A percentile compares a stretch with the other conserved stretches of the same genome.
Conservation (phyloP, 2,329 filamentous ascomycete genomes). For the Fusarium anguioides region DNA sequence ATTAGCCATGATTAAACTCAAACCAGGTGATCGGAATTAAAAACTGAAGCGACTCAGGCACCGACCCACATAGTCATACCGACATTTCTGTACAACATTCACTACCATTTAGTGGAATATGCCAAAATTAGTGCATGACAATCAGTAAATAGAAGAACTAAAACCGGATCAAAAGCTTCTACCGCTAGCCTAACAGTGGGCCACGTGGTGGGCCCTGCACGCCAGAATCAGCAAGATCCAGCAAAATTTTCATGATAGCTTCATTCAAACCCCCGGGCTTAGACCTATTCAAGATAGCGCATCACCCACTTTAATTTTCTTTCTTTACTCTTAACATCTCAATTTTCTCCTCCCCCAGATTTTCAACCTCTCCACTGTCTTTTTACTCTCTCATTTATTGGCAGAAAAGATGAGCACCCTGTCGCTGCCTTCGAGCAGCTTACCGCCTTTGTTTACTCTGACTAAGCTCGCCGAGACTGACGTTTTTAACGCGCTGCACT, state of each 20-base stretch:
- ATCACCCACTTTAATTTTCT: slow-evolving; percentile 24
- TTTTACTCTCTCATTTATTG: neutral
- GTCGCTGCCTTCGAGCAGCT: slow-evolving; percentile 56
- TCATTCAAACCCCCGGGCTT: slow-evolving; percentile 26
- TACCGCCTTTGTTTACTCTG: slow-evolving; percentile 52
- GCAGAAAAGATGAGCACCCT: slow-evolving; percentile 18
- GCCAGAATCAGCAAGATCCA: slow-evolving; percentile 20
- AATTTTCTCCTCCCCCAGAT: neutral
- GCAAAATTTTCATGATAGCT: slow-evolving; percentile 42
- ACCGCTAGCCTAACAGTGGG: slow-evolving; percentile 27
- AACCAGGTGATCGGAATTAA: neutral
- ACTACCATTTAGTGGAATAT: neutral
- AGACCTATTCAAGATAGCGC: slow-evolving; percentile 35
- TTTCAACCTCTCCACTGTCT: slow-evolving; percentile 2
- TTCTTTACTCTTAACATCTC: neutral
- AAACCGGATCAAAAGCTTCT: neutral
- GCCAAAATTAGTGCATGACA: neutral
- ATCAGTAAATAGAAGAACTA: neutral
- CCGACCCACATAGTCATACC: neutral
- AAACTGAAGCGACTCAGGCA: neutral
- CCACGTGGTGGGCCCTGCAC: slow-evolving; percentile 33
- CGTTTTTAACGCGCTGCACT: slow-evolving; percentile 49
- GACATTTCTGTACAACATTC: neutral
- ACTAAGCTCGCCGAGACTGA: slow-evolving; percentile 44
- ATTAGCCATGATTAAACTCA: neutral